These are phyloP conservation scores for Mycena latifolia DNA, from an alignment of 768 basidiomycete species.

Conservation along the genomic window DNA sequence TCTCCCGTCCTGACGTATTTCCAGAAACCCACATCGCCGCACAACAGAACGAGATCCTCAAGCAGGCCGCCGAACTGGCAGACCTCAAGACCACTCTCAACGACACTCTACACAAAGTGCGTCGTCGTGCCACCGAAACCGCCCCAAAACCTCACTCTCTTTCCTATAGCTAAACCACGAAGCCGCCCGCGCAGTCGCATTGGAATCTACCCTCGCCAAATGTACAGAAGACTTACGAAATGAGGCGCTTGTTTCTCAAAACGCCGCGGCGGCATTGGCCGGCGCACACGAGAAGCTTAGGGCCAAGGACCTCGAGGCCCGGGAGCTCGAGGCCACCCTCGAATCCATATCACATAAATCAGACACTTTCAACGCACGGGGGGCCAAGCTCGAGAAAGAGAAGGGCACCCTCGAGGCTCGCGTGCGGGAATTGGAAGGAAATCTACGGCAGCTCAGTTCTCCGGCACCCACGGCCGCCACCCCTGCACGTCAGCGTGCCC, in stretches of 20 bases:
- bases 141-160: slow-evolving; percentile 21
- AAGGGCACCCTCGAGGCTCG: slow-evolving; percentile 68
- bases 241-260: slow-evolving; percentile 65
- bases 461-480: slow-evolving; percentile 46
- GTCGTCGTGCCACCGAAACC: slow-evolving; percentile 19
- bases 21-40: slow-evolving; percentile 63
- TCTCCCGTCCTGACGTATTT: slow-evolving; percentile 29
- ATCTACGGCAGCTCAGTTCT: slow-evolving; percentile 49
- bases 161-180: slow-evolving; percentile 65
- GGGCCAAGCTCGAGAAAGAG: slow-evolving; percentile 66
- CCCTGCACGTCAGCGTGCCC: slow-evolving; percentile 46
- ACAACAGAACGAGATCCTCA: slow-evolving; percentile 57
- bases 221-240: slow-evolving; percentile 69
- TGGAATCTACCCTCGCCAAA: slow-evolving; percentile 64
- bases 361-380: slow-evolving; percentile 55
- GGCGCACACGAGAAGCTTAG: slow-evolving; percentile 65
- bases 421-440: slow-evolving; percentile 68
- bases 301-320: slow-evolving; percentile 60
- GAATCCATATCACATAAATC: slow-evolving; percentile 68
- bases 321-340: slow-evolving; percentile 68
- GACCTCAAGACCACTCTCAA: slow-evolving; percentile 57
- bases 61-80: slow-evolving; percentile 55
- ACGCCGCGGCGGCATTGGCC: slow-evolving; percentile 61
- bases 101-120: slow-evolving; percentile 61
- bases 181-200: slow-evolving; percentile 64